Evolutionary conservation across 495 filamentous ascomycete species (phyloP), one percentile per base, ranked within the genome.

Genomic region (Parmelia sp.): DNA sequence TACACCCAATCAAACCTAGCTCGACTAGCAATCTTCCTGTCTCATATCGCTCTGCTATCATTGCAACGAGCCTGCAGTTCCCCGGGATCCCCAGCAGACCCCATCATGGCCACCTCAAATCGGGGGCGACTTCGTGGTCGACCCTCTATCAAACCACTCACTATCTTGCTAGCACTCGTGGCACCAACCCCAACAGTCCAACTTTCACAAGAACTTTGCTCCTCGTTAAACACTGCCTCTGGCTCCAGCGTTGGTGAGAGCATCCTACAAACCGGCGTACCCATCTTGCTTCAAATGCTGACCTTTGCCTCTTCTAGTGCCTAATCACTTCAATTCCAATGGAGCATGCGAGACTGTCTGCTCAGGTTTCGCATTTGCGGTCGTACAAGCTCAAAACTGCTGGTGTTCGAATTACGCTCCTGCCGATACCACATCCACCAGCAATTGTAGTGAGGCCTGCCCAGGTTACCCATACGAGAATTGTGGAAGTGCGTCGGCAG

Each of bases 321-420:
- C 61, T 56, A 75, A 76, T 69, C 81, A 73, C 31, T 90, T 74
- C 66, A 87, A 91, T 70, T 89, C 87, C 25, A 84, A 86, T 68
- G 88, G 88, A 53, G 73, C 76, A 15, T 92, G 89, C 68, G 61
- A 71, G 53, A 67, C 74, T 5, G 76, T 76, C 49, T 92, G 90
- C 71, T 65, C 67, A 21, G 66, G 77, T 35, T 90, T 84, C 71
- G 89, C 88, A 14, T 88, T 90, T 70, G 90, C 81, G 21, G 72
- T 92, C 39, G 67, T 91, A 23, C 86, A 87, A 68, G 79, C 76
- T 25, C 75, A 83, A 27, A 72, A 74, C 39, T 92, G 89, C 75
- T 92, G 89, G 89, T 92, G 89, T 73, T 87, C 87, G 3, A 84
- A 92, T 67, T 86, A 86, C 66, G 78, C 76, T 17, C 90, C 89